Conservation (phyloP, 1,284 basidiomycete genomes). For the Cutaneotrichosporon sp. region DNA sequence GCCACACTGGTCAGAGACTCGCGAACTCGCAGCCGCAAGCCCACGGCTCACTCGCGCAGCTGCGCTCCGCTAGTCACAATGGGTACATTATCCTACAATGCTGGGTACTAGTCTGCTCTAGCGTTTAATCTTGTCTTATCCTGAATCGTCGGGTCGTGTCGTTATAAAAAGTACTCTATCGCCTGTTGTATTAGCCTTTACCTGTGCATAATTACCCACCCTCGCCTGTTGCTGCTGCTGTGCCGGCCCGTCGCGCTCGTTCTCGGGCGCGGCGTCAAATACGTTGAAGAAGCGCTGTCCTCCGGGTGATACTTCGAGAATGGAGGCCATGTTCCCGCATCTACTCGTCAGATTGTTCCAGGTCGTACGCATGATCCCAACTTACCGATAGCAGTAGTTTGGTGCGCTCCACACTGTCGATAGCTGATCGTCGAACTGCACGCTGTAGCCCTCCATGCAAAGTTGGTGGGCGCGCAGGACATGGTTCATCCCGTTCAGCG, state of each 20-base stretch:
- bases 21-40: background rate
- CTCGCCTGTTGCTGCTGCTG: constrained; percentile 41
- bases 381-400: constrained; percentile 73
- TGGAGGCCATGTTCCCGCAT: constrained; percentile 95
- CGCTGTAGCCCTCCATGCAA: constrained; percentile 98
- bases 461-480: constrained; percentile 97
- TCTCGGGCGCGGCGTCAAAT: constrained; percentile 95
- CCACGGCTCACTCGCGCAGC: background rate
- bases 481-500: constrained; percentile 92
- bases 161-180: constrained; percentile 45
- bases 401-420: constrained; percentile 98
- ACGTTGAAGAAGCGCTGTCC: constrained; percentile 93
- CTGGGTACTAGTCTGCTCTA: constrained; percentile 8
- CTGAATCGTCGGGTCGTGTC: background rate
- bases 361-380: no score
- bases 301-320: constrained; percentile 90
- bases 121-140: background rate
- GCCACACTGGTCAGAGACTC: background rate
- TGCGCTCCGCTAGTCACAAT: background rate
- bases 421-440: constrained; percentile 88
- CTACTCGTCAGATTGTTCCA: constrained; percentile 57
- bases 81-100: constrained; percentile 13
- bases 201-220: constrained; percentile 16
- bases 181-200: constrained; percentile 27
- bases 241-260: constrained; percentile 56